These are phyloP conservation scores for Aspergillus flavus DNA, from an alignment of 2,329 filamentous ascomycete species.

Conservation along the genomic window DNA sequence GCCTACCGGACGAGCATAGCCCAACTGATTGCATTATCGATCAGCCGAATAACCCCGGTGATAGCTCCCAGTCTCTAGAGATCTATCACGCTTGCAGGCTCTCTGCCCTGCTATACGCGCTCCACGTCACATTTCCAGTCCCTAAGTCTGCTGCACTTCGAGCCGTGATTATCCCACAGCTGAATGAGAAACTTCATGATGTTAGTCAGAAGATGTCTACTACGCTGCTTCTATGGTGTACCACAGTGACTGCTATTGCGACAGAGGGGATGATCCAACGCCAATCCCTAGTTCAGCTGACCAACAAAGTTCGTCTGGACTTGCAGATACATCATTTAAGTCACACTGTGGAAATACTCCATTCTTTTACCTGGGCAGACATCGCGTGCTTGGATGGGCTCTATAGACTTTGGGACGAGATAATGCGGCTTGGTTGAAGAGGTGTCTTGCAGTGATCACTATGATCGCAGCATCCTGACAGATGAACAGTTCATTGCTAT, in stretches of 20 bases:
- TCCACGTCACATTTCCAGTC: slow-evolving; percentile 10
- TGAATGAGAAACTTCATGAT: not conserved
- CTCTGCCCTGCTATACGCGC: not conserved
- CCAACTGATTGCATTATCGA: not conserved
- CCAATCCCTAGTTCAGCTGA: not conserved
- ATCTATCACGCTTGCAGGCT: slow-evolving; percentile 7
- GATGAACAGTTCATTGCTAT: no score
- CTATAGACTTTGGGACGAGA: not conserved
- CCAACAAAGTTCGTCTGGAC: not conserved
- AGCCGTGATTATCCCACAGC: not conserved
- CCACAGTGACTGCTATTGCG: not conserved
- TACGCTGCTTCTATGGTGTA: slow-evolving; percentile 7
- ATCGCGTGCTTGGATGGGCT: not conserved
- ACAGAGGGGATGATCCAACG: not conserved
- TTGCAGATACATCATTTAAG: not conserved
- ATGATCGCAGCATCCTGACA: not conserved
- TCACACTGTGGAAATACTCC: not conserved
- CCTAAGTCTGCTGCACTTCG: not conserved
- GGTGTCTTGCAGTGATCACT: not conserved
- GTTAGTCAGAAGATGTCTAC: not conserved
- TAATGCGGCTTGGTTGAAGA: not conserved
- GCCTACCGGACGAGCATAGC: slow-evolving; percentile 5
- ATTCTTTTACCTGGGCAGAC: slow-evolving; percentile 9
- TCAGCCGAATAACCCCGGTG: not conserved
- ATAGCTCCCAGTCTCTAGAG: not conserved